Evolutionary conservation across 345 rosid genomes (phyloP).

Genomic region (Stellera chamaejasme): DNA sequence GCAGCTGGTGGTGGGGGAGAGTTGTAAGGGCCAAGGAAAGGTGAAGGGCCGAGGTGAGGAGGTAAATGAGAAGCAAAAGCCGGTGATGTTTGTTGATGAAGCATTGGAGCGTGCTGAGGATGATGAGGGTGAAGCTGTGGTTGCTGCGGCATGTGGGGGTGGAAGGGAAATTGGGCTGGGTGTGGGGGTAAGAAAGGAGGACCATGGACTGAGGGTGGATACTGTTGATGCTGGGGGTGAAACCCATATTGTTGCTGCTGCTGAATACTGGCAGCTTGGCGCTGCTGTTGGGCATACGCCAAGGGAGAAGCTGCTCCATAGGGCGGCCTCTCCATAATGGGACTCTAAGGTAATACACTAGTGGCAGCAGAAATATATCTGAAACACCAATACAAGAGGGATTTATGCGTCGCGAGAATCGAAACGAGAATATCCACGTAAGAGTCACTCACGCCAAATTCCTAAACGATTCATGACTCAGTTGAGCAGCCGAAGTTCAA

Average conservation of each 20-base stretch:
- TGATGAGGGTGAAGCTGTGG: conserved; percentile 45
- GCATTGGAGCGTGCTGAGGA: conserved; percentile 62
- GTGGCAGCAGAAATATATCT: too few relatives aligned
- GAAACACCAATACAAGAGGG: too few relatives aligned
- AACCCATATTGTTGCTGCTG: conserved; percentile 69
- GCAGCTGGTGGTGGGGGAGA: conserved; percentile 62
- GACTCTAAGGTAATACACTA: too few relatives aligned
- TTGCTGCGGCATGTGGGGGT: conserved; percentile 68
- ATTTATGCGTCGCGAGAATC: too few relatives aligned
- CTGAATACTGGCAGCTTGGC: conserved; percentile 52
- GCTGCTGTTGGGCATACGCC: conserved; percentile 77
- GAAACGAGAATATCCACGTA: too few relatives aligned
- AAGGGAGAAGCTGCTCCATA: conserved; percentile 53
- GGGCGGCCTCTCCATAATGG: conserved; percentile 37
- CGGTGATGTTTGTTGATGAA: conserved; percentile 59
- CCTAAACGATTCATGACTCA: too few relatives aligned
- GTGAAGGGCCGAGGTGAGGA: conserved; percentile 56
- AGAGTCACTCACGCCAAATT: too few relatives aligned
- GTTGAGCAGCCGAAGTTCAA: too few relatives aligned
- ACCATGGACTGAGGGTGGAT: conserved; percentile 38
- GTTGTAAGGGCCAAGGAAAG: conserved; percentile 60
- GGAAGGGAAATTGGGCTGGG: conserved; percentile 85
- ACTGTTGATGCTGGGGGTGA: conserved; percentile 78
- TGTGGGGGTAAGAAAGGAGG: conserved; percentile 66
- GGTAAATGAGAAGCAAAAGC: conserved; percentile 60